Percentiles rank a stretch among this genome's conserved stretches.
Conservation (phyloP, 1,284 basidiomycete species). For the Coniferiporia sulphurascens region DNA sequence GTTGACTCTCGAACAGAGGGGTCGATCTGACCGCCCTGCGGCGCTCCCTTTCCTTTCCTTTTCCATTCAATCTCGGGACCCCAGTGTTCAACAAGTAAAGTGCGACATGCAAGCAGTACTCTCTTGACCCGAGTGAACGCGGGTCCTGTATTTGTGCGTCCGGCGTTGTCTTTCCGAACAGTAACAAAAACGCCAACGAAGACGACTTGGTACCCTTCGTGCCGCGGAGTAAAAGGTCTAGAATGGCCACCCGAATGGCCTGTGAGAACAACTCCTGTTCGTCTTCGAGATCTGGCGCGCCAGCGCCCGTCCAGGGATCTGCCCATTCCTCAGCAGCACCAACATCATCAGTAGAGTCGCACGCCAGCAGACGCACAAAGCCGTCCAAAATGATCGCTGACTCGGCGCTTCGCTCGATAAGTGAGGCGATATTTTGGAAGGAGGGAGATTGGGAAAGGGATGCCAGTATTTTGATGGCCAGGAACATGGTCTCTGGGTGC, state of each 20-base stretch:
- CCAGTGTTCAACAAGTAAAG: slow-evolving; percentile 73
- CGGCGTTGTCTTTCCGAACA: slow-evolving; percentile 61
- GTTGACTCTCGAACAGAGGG: slow-evolving; percentile 65
- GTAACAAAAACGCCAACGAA: slow-evolving; percentile 86
- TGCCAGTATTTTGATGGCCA: slow-evolving; percentile 77
- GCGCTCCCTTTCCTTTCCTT: slow-evolving; percentile 38
- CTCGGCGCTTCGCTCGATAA: slow-evolving; percentile 81
- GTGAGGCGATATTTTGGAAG: slow-evolving; percentile 68
- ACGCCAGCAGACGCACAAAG: slow-evolving; percentile 67
- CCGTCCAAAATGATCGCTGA: slow-evolving; percentile 84
- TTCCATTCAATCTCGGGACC: slow-evolving; percentile 50
- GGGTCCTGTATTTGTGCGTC: slow-evolving; percentile 69
- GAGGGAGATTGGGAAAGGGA: slow-evolving; percentile 57
- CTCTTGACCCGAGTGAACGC: slow-evolving; percentile 62
- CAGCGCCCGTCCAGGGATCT: slow-evolving; percentile 65
- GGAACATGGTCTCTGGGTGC: slow-evolving; percentile 70
- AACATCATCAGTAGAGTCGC: slow-evolving; percentile 56
- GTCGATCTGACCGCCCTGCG: slow-evolving; percentile 30
- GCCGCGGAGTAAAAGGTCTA: slow-evolving; percentile 82
- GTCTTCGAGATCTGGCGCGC: slow-evolving; percentile 53
- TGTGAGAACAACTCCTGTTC: slow-evolving; percentile 50
- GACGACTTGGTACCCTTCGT: slow-evolving; percentile 70
- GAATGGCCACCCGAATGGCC: slow-evolving; percentile 73
- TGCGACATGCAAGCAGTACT: slow-evolving; percentile 78
- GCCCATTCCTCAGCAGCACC: slow-evolving; percentile 52